phyloP scores from a whole-genome alignment of 352 stramenopile genomes.

The Thraustochytrium sp. region DNA sequence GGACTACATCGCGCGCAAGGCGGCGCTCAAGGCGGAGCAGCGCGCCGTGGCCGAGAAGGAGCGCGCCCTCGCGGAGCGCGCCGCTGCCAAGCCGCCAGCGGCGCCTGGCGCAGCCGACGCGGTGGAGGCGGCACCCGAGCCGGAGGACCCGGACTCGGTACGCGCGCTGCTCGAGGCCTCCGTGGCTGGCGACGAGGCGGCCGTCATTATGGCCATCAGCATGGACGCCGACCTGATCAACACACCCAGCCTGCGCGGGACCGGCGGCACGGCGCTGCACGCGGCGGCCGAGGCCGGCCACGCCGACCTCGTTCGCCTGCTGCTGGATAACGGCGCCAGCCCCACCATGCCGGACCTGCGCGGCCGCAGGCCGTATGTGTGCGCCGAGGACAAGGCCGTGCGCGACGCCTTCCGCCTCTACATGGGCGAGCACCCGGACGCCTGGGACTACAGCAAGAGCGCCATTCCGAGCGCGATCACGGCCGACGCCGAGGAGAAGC shows the following conservation, averaged over 20 bases:
- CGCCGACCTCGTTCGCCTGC: background rate
- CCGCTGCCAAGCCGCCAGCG: background rate
- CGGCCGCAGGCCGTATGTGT: background rate
- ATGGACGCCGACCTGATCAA: background rate
- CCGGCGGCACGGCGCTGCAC: background rate
- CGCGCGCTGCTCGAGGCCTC: background rate
- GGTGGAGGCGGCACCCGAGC: background rate
- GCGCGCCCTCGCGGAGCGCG: background rate
- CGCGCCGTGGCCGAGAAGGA: background rate
- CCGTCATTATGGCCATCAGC: background rate
- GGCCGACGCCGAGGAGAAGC: background rate
- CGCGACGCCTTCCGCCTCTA: background rate
- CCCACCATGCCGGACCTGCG: background rate
- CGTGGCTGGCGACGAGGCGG: background rate
- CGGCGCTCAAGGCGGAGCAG: background rate
- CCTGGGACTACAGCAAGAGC: background rate
- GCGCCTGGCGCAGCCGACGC: background rate
- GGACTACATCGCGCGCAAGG: background rate
- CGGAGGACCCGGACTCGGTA: background rate
- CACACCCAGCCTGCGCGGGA: background rate
- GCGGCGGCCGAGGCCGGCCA: background rate
- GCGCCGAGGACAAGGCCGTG: background rate
- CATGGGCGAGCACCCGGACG: background rate
- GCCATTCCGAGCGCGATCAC: background rate
- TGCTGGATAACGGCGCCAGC: constrained; percentile 14